Evolutionary conservation across 768 basidiomycete species (phyloP), one percentile per base, ranked within the genome.

Genomic region (Lactifluus piperatus): DNA sequence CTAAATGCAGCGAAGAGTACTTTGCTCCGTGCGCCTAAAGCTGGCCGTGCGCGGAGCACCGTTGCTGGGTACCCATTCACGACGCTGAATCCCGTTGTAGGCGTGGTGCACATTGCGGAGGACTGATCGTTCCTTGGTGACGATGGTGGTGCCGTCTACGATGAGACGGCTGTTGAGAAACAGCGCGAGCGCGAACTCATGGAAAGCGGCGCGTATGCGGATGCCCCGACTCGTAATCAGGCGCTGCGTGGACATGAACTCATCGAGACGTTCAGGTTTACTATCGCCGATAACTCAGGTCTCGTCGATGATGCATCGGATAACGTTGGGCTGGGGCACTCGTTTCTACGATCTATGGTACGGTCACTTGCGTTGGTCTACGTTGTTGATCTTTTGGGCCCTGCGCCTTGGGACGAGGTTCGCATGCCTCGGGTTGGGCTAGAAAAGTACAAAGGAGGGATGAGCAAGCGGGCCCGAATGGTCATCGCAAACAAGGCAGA

Each of bases 401-500:
- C 83, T 1, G 78, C 79, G 22, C 93, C 94, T 0, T 88, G 85
- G 81, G 81, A 86, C 14, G 92, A 93, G 53, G 76, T 97, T 26
- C 67, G 72, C 5, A 77, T 86, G 11, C 75, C 97, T 13, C 76
- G 79, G 22, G 81, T 84, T n/a, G 95, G 97, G 72, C 74, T 98
- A 29, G 90, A 94, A 67, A 82, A 80, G 66, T 88, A 89, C 70
- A 83, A 88, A 68, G 75, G 79, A 2, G 91, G 87, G 14, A 82
- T 97, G 79, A 88, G 86, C 68, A 67, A 71, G 20, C 83, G 88
- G 67, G 87, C 84, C 22, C 78, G 85, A 26, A 77, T 97, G 68
- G 89, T 99, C 41, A 76, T 98, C 18, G 89, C 91, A 27, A 99
- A 97, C 76, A 99, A 99, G 71, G 97, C 93, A 0, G 97, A 99